A percentile compares a stretch with the other conserved stretches of the same genome.
phyloP scores from a whole-genome alignment of 2,329 filamentous ascomycete species.

The Nigrograna mackinnonii region DNA sequence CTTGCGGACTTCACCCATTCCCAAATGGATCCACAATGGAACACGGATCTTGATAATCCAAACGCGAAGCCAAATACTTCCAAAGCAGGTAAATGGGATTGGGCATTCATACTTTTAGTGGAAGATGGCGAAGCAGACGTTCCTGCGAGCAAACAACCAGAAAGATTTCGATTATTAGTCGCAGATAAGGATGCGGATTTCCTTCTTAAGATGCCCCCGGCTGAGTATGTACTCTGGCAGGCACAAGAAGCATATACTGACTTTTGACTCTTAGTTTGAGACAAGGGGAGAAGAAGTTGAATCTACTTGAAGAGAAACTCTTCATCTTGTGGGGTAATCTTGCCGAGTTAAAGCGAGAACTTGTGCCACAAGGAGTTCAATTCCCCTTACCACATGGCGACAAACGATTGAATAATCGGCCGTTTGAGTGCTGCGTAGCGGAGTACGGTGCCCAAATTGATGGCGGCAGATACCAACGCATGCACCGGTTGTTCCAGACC shows the following conservation, averaged over 20 bases:
- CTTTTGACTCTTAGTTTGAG: slow-evolving; percentile 53
- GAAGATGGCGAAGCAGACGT: slow-evolving; percentile 66
- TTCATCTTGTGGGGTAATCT: slow-evolving; percentile 86
- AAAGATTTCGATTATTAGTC: slow-evolving; percentile 68
- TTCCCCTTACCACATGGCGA: slow-evolving; percentile 28
- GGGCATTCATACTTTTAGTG: slow-evolving; percentile 79
- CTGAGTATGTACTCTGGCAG: slow-evolving; percentile 50
- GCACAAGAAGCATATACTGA: slow-evolving; percentile 9
- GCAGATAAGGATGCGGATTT: slow-evolving; percentile 61
- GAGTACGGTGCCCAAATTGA: slow-evolving; percentile 38
- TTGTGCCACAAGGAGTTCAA: slow-evolving; percentile 48
- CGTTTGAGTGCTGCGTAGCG: slow-evolving; percentile 51
- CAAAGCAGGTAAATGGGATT: slow-evolving; percentile 67
- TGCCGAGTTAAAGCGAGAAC: slow-evolving; percentile 60
- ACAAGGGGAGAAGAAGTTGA: slow-evolving; percentile 27
- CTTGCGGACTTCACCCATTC: slow-evolving; percentile 71
- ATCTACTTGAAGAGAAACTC: slow-evolving; percentile 67
- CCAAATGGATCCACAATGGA: slow-evolving; percentile 40
- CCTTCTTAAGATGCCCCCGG: slow-evolving; percentile 59
- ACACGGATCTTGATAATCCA: slow-evolving; percentile 6
- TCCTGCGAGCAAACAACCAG: slow-evolving; percentile 23
- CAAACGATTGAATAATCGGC: slow-evolving; percentile 36
- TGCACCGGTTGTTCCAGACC: slow-evolving; percentile 24
- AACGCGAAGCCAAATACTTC: slow-evolving; percentile 2
- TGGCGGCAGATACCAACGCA: slow-evolving; percentile 21